Conservation (phyloP, 495 filamentous ascomycete genomes). For the Usnea hakonensis region DNA sequence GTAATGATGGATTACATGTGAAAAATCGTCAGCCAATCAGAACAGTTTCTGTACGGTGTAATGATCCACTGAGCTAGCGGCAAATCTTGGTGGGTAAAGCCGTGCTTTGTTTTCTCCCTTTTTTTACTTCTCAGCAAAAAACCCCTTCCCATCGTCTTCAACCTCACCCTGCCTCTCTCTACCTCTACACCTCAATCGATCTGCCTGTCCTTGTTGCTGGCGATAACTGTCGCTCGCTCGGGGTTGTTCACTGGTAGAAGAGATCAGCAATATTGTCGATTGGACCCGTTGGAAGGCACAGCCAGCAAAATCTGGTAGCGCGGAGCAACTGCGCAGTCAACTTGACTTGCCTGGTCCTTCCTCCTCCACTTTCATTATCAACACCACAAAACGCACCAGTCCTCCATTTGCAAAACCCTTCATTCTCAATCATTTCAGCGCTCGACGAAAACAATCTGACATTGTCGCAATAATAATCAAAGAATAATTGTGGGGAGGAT, state of each 20-base stretch:
- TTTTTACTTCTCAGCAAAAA: slow-evolving; percentile 22
- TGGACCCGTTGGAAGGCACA: slow-evolving; percentile 17
- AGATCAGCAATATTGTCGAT: slow-evolving; percentile 3
- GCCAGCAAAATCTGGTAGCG: slow-evolving; percentile 21
- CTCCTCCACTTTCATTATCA: slow-evolving; percentile 19
- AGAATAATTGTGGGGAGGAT: slow-evolving; percentile 2
- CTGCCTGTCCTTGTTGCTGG: slow-evolving; percentile 16
- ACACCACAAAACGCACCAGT: slow-evolving; percentile 7
- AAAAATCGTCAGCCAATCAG: slow-evolving; percentile 10
- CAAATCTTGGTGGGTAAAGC: slow-evolving; percentile 1
- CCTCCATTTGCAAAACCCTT: slow-evolving; percentile 2
- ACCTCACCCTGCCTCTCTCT: slow-evolving; percentile 26
- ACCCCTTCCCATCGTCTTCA: slow-evolving; percentile 18
- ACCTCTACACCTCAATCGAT: slow-evolving; percentile 14
- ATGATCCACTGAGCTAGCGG: slow-evolving; percentile 6
- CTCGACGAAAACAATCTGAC: neutral
- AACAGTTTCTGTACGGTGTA: neutral
- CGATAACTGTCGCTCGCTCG: slow-evolving; percentile 24
- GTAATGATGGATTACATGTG: neutral
- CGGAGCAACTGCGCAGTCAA: slow-evolving; percentile 28
- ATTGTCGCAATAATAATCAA: slow-evolving; percentile 8
- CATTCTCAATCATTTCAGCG: slow-evolving; percentile 7
- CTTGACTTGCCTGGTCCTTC: slow-evolving; percentile 14
- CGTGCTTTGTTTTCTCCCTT: slow-evolving; percentile 21
- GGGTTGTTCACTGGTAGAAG: slow-evolving; percentile 8